Evolutionary conservation across 2,329 filamentous ascomycete species (phyloP).

Genomic region (Fusarium falciforme): DNA sequence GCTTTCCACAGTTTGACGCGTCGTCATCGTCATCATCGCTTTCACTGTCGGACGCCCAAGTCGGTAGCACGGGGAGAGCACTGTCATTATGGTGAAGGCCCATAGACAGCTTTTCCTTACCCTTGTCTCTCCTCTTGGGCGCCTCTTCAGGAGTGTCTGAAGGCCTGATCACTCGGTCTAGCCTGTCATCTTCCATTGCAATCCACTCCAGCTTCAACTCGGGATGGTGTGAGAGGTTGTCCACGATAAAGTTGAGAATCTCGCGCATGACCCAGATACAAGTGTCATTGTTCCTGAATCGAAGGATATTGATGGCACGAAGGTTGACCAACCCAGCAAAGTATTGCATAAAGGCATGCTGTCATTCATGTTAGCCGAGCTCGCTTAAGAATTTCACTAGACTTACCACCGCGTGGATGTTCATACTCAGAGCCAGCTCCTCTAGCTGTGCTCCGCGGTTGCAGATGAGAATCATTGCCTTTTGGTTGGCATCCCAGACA

Average conservation of each 20-base stretch:
- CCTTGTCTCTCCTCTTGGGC: conserved; percentile 48
- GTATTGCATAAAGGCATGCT: conserved; percentile 70
- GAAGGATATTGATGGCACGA: conserved; percentile 66
- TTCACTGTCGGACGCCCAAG: conserved; percentile 49
- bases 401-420: conserved; percentile 65
- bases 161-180: conserved; percentile 61
- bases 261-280: conserved; percentile 68
- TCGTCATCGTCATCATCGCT: conserved; percentile 49
- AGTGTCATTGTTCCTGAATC: conserved; percentile 66
- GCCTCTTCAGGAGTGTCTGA: conserved; percentile 47
- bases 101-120: conserved; percentile 47
- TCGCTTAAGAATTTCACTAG: not conserved
- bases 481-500: conserved; percentile 69
- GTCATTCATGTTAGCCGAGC: conserved; percentile 14
- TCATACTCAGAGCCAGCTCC: conserved; percentile 68
- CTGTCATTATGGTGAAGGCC: conserved; percentile 23
- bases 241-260: conserved; percentile 68
- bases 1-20: conserved; percentile 45
- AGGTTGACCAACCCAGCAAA: conserved; percentile 61
- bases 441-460: conserved; percentile 60
- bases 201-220: conserved; percentile 69
- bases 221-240: conserved; percentile 67
- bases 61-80: conserved; percentile 45
- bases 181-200: conserved; percentile 62
- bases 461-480: conserved; percentile 66